Percentiles rank a stretch among this genome's conserved stretches.
phyloP scores from a whole-genome alignment of 768 basidiomycete genomes.

The Stropharia rugosoannulata region DNA sequence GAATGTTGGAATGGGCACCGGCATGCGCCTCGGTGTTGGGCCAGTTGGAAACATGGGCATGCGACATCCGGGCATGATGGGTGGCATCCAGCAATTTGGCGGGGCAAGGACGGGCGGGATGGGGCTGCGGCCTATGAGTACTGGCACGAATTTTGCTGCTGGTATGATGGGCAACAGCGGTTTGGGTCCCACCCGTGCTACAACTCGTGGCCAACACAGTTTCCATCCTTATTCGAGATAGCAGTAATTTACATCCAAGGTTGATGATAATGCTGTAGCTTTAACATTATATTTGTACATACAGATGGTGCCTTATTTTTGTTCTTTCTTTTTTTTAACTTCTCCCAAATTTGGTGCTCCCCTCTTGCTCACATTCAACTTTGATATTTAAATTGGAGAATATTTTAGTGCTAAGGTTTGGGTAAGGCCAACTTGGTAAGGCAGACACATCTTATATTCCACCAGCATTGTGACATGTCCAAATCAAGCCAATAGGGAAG shows the following conservation, averaged over 20 bases:
- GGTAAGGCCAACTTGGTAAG: no score
- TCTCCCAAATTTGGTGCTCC: no score
- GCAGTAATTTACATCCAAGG: conserved; percentile 3
- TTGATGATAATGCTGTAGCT: no score
- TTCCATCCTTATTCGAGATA: conserved; percentile 70
- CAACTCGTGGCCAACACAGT: conserved; percentile 53
- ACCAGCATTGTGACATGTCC: no score
- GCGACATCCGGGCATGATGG: conserved; percentile 2
- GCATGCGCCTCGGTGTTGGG: conserved; percentile 37
- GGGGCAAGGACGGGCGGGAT: conserved; percentile 19
- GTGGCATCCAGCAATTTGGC: conserved; percentile 11
- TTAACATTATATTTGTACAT: no score
- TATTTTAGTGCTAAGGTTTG: no score
- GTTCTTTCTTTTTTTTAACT: no score
- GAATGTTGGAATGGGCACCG: conserved; percentile 32
- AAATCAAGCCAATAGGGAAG: no score
- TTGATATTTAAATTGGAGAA: no score
- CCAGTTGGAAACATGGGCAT: conserved; percentile 4
- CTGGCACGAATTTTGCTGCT: conserved; percentile 11
- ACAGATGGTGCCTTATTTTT: no score
- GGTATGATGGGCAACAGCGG: conserved; percentile 38
- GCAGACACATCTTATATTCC: no score
- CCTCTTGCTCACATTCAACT: no score
- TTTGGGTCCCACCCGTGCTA: conserved; percentile 47
- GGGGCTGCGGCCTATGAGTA: conserved; percentile 1